These are phyloP conservation scores for Fagus sylvatica DNA, from an alignment of 306 rosid species.

Conservation along the genomic window DNA sequence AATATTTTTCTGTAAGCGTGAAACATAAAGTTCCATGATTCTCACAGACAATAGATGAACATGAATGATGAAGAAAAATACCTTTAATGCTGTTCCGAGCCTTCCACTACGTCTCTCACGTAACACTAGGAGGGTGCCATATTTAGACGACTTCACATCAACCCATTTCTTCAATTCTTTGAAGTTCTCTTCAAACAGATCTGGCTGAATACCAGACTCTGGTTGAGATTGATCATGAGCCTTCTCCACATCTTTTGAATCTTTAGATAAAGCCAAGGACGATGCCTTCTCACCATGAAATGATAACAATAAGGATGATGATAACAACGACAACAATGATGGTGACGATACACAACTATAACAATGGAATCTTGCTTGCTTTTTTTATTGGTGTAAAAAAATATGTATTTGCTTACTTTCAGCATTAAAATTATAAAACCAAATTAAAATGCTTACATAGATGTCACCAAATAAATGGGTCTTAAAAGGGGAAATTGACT, in stretches of 20 bases:
- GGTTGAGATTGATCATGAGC: slow-evolving; percentile 31
- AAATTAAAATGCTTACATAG: background rate
- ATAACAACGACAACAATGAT: background rate
- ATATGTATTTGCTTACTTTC: background rate
- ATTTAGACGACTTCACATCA: slow-evolving; percentile 69
- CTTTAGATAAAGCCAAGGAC: slow-evolving; percentile 31
- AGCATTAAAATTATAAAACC: background rate
- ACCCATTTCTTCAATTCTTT: slow-evolving; percentile 87
- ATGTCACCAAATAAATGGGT: background rate
- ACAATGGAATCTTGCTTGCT: background rate
- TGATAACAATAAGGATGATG: slow-evolving; percentile 27
- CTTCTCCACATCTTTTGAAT: slow-evolving; percentile 29
- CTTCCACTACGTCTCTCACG: slow-evolving; percentile 74
- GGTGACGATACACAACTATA: background rate
- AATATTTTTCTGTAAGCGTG: no score
- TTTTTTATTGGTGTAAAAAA: no score
- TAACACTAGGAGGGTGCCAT: slow-evolving; percentile 68
- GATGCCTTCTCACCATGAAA: slow-evolving; percentile 46
- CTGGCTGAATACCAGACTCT: slow-evolving; percentile 34
- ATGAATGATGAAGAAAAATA: slow-evolving; percentile 18
- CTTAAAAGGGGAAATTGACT: background rate
- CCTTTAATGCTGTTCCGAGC: slow-evolving; percentile 93
- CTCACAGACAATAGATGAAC: background rate
- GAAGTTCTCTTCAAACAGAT: slow-evolving; percentile 77
- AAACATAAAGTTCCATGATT: background rate